A percentile compares a stretch with the other conserved stretches of the same genome.
phyloP scores from a whole-genome alignment of 129 eudicot species.

The carrot (Daucus carota) region DNA sequence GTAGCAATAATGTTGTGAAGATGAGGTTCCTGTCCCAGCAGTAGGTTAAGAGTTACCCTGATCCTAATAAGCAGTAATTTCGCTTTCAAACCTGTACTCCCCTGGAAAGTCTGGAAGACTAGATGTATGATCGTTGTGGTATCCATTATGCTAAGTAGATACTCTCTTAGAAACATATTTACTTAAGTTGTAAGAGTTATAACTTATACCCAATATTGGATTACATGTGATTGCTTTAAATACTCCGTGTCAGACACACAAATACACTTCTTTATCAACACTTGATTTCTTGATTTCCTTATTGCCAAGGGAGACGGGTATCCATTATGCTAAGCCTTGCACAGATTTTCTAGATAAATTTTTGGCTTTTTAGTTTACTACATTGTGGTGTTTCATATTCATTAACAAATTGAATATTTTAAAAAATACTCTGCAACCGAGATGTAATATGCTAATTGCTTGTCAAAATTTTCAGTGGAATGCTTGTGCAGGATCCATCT shows the following conservation, averaged over 20 bases:
- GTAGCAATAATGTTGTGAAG: constrained; percentile 2
- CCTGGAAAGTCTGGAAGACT: constrained; percentile 27
- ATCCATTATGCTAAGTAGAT: too few relatives aligned
- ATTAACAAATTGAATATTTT: neutral
- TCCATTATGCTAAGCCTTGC: neutral
- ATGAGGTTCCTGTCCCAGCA: constrained; percentile 17
- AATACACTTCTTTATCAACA: neutral
- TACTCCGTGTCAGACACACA: neutral
- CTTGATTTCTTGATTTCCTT: too few relatives aligned
- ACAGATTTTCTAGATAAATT: neutral
- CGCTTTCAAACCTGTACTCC: constrained; percentile 23
- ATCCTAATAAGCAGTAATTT: constrained; percentile 19
- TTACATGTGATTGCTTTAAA: too few relatives aligned
- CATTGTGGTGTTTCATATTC: neutral
- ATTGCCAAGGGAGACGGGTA: neutral
- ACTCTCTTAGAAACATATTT: too few relatives aligned
- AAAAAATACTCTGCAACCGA: neutral
- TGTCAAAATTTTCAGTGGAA: constrained; percentile 51
- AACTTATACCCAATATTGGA: too few relatives aligned
- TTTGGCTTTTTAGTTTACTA: neutral
- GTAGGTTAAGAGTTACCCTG: constrained; percentile 29
- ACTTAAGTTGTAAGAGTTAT: too few relatives aligned
- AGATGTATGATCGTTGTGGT: constrained; percentile 33
- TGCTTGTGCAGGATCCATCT: constrained; percentile 68
- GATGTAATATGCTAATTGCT: neutral